phyloP scores from a whole-genome alignment of 805 yeast genomes.

The Teunomyces barrocoloradensis region DNA sequence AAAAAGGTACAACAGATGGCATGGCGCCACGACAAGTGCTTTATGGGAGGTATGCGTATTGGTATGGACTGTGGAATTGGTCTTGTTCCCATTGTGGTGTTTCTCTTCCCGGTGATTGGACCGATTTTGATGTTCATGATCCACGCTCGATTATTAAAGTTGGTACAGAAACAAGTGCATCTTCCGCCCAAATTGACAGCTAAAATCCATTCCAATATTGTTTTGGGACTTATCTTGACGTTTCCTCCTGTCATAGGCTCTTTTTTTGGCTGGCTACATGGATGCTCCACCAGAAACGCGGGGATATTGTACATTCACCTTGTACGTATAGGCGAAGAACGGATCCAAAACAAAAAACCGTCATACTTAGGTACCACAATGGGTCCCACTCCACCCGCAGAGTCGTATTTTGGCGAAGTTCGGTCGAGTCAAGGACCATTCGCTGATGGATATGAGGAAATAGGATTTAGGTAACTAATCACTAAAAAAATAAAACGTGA shows the following conservation, averaged over 20 bases:
- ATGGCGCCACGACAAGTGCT: slow-evolving; percentile 83
- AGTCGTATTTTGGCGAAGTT: not conserved
- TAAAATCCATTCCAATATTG: slow-evolving; percentile 73
- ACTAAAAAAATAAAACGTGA: not conserved
- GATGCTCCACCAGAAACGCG: slow-evolving; percentile 87
- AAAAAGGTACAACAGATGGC: slow-evolving; percentile 71
- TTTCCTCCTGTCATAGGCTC: slow-evolving; percentile 81
- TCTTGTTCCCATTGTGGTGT: slow-evolving; percentile 65
- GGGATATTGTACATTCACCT: slow-evolving; percentile 57
- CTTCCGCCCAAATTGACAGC: slow-evolving; percentile 60
- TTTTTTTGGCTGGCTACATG: slow-evolving; percentile 75
- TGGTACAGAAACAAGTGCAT: slow-evolving; percentile 56
- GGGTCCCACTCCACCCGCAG: not conserved
- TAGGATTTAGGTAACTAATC: not conserved
- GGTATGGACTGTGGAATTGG: slow-evolving; percentile 77
- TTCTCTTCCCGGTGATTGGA: slow-evolving; percentile 75
- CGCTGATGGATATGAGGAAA: not conserved
- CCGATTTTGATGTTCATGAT: slow-evolving; percentile 77
- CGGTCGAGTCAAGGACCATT: not conserved
- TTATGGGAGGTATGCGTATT: slow-evolving; percentile 67
- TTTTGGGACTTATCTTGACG: slow-evolving; percentile 69
- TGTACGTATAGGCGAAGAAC: slow-evolving; percentile 12
- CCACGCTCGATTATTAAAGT: slow-evolving; percentile 63
- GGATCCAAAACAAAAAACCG: slow-evolving; percentile 10
- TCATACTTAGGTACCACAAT: slow-evolving; percentile 3